These are phyloP conservation scores for Aphanocladium album DNA, from an alignment of 2,329 filamentous ascomycete species.

Conservation along the genomic window DNA sequence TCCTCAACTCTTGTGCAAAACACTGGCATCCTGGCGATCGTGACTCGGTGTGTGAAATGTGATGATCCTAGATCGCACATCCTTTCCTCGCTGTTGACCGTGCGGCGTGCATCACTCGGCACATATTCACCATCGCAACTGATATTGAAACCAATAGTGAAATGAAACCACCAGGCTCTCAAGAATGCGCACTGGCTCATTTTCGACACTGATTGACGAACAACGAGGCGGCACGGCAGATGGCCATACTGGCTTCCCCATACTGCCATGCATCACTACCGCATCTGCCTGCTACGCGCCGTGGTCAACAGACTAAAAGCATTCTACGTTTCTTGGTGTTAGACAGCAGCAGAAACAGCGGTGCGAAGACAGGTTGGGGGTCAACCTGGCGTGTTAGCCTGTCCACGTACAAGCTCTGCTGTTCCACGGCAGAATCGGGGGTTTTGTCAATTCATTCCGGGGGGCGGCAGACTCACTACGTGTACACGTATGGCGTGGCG, in stretches of 20 bases:
- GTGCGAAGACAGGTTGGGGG: slow-evolving; percentile 1
- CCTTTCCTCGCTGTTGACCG: slow-evolving; percentile 1
- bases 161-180: background rate
- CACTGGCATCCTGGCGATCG: background rate
- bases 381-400: background rate
- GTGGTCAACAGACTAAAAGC: background rate
- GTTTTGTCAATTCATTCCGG: background rate
- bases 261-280: background rate
- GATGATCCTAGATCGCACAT: background rate
- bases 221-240: background rate
- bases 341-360: slow-evolving; percentile 4
- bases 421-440: slow-evolving; percentile 7
- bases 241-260: background rate
- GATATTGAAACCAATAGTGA: background rate
- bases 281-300: background rate
- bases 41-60: background rate
- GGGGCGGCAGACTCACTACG: background rate
- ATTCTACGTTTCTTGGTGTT: background rate
- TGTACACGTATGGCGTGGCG: slow-evolving; percentile 9
- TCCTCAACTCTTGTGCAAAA: background rate
- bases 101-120: slow-evolving; percentile 2
- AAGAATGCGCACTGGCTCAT: background rate
- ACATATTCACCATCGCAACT: background rate
- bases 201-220: background rate
- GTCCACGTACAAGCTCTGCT: slow-evolving; percentile 6